phyloP scores from a whole-genome alignment of 1,284 basidiomycete genomes.

The Inonotus obliquus region DNA sequence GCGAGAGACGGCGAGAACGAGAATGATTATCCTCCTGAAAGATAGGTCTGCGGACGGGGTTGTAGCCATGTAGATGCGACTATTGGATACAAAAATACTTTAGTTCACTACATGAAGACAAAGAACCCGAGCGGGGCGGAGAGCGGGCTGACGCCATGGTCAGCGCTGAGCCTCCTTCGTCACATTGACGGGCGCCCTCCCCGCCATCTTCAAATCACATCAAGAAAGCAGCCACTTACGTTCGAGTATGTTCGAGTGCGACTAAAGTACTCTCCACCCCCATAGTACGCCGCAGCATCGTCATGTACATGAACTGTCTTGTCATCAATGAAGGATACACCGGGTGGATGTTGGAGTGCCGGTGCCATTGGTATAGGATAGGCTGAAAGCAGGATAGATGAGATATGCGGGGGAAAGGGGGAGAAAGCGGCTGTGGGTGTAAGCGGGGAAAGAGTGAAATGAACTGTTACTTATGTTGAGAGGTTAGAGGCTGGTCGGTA shows the following conservation, averaged over 20 bases:
- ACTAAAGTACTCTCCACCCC: constrained; percentile 67
- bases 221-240: constrained; percentile 40
- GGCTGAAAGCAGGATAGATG: too few species aligned
- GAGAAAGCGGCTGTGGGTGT: background rate
- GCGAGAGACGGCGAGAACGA: constrained; percentile 75
- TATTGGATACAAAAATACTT: constrained; percentile 25
- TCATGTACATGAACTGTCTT: constrained; percentile 49
- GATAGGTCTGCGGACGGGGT: constrained; percentile 46
- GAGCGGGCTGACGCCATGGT: constrained; percentile 10
- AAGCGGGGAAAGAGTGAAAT: background rate
- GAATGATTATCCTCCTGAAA: constrained; percentile 74
- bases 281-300: constrained; percentile 82
- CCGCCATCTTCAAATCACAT: background rate
- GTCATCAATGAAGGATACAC: constrained; percentile 66
- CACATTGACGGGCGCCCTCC: background rate
- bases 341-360: constrained; percentile 20
- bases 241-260: constrained; percentile 83
- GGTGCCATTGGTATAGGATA: constrained; percentile 4
- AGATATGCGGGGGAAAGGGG: background rate
- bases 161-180: background rate
- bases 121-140: background rate
- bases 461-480: too few species aligned
- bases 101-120: constrained; percentile 2
- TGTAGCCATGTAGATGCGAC: constrained; percentile 62
- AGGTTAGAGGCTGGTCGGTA: too few species aligned